These are phyloP conservation scores for Colletotrichum endophyticum DNA, from an alignment of 2,329 filamentous ascomycete genomes.

Conservation along the genomic window DNA sequence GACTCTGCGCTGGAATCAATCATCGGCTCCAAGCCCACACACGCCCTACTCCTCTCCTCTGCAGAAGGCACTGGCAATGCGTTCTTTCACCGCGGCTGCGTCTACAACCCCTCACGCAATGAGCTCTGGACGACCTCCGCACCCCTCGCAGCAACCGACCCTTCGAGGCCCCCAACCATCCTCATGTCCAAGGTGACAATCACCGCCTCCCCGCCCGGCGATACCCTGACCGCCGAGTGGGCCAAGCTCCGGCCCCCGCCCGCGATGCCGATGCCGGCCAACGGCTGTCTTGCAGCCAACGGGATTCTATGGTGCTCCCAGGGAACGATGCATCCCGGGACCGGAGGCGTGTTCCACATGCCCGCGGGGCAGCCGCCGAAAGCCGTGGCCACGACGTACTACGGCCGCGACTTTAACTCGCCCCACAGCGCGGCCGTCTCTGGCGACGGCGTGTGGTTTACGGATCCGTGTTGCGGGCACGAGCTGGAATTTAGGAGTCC, in stretches of 20 bases:
- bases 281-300: constrained; percentile 45
- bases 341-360: constrained; percentile 20
- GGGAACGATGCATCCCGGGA: constrained; percentile 28
- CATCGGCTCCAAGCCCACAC: constrained; percentile 34
- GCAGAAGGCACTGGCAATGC: constrained; percentile 42
- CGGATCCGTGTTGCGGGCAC: constrained; percentile 49
- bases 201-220: constrained; percentile 26
- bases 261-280: constrained; percentile 47
- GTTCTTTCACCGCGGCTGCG: constrained; percentile 51
- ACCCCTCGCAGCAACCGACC: constrained; percentile 40
- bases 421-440: constrained; percentile 45
- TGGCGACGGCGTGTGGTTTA: constrained; percentile 53
- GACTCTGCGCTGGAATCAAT: constrained; percentile 38
- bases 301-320: constrained; percentile 48
- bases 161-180: constrained; percentile 43
- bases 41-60: constrained; percentile 47
- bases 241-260: constrained; percentile 46
- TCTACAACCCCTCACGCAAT: constrained; percentile 41
- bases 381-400: constrained; percentile 45
- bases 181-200: constrained; percentile 49
- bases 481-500: constrained; percentile 47
- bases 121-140: constrained; percentile 52
- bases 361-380: constrained; percentile 26
- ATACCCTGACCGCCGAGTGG: constrained; percentile 40
- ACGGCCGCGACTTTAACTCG: constrained; percentile 52